Conservation (phyloP, 352 stramenopile species). For the Globisporangium heterothallicum region DNA sequence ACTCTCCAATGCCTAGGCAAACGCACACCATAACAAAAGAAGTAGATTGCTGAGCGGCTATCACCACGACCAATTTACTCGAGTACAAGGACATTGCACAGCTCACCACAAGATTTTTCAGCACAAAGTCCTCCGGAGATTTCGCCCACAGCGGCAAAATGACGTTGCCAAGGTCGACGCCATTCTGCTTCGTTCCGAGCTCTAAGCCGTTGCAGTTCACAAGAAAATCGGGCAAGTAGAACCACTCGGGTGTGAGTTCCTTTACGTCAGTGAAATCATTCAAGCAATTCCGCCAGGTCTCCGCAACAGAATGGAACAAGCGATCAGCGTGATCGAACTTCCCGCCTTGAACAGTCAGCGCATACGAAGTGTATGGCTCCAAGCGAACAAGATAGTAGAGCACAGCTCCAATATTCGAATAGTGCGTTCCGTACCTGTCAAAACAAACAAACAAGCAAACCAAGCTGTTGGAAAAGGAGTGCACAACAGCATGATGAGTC, state of each 20-base stretch:
- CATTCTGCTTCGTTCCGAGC: constrained; percentile 77
- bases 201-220: constrained; percentile 85
- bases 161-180: constrained; percentile 89
- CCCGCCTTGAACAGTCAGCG: constrained; percentile 93
- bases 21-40: background rate
- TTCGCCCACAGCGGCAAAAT: constrained; percentile 88
- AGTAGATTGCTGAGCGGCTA: background rate
- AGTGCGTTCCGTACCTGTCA: constrained; percentile 83
- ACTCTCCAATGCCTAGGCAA: constrained; percentile 69
- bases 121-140: constrained; percentile 78
- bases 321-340: constrained; percentile 93
- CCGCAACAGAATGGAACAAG: constrained; percentile 88
- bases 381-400: constrained; percentile 98
- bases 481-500: background rate
- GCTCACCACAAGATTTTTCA: constrained; percentile 80
- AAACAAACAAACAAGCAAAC: background rate
- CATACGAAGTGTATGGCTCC: constrained; percentile 97
- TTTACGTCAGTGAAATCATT: constrained; percentile 91
- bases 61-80: background rate
- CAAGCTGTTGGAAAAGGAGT: background rate
- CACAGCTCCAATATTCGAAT: constrained; percentile 93
- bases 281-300: constrained; percentile 88
- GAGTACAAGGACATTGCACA: background rate
- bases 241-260: constrained; percentile 93
- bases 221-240: constrained; percentile 89